Conservation (phyloP, 2,329 filamentous ascomycete species). For the Hymenoscyphus fraxineus region DNA sequence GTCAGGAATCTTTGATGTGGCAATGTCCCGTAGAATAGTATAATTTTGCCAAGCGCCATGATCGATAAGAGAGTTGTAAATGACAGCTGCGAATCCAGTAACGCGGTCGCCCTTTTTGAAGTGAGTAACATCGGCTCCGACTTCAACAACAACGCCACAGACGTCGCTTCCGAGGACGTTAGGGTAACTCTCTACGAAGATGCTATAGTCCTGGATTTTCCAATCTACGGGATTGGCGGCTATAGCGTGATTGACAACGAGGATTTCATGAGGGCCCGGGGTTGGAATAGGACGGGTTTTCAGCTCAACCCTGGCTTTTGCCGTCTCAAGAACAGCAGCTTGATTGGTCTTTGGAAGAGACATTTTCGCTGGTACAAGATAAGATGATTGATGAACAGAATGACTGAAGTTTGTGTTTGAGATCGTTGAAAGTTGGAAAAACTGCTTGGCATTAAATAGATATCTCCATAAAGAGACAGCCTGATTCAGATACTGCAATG, state of each 20-base stretch:
- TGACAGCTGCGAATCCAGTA: too few species aligned
- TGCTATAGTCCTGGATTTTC: constrained; percentile 10
- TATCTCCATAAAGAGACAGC: too few species aligned
- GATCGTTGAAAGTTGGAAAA: too few species aligned
- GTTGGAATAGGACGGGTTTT: constrained; percentile 36
- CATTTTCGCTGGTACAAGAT: too few species aligned
- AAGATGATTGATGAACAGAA: too few species aligned
- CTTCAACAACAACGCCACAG: constrained; percentile 49
- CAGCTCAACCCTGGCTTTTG: constrained; percentile 36
- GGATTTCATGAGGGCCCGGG: constrained; percentile 37
- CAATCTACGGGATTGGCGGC: constrained; percentile 43
- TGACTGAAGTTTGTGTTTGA: too few species aligned
- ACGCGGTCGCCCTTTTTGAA: constrained; percentile 52
- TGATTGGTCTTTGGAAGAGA: too few species aligned
- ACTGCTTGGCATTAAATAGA: too few species aligned
- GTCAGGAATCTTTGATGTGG: constrained; percentile 28
- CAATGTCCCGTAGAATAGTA: constrained; percentile 24
- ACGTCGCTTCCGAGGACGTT: constrained; percentile 50
- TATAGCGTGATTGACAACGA: constrained; percentile 38
- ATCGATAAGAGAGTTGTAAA: constrained; percentile 28
- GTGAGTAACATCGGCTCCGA: constrained; percentile 44
- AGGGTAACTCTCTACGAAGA: constrained; percentile 26
- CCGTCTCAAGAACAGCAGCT: constrained; percentile 24
- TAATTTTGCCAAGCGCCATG: constrained; percentile 31
- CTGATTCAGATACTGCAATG: too few species aligned